These are phyloP conservation scores for Geosmithia morbida DNA, from an alignment of 2,329 filamentous ascomycete genomes.

Conservation along the genomic window DNA sequence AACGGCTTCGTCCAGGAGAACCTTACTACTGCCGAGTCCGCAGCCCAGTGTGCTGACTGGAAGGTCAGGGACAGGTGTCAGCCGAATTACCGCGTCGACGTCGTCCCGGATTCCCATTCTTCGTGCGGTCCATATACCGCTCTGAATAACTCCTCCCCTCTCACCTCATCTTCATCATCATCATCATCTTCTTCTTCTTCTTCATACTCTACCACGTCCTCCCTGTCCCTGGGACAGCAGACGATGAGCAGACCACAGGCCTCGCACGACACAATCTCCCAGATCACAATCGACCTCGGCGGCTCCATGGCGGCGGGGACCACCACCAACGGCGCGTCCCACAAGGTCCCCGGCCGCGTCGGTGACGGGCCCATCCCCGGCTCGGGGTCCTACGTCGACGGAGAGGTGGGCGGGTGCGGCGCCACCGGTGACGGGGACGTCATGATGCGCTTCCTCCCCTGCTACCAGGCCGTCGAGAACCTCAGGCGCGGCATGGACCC, in stretches of 20 bases:
- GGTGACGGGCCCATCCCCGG: slow-evolving; percentile 40
- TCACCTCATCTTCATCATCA: too few species aligned
- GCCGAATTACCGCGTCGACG: slow-evolving; percentile 34
- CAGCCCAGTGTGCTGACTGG: slow-evolving; percentile 26
- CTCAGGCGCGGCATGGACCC: slow-evolving; percentile 32
- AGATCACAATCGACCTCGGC: slow-evolving; percentile 27
- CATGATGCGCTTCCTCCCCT: slow-evolving; percentile 42
- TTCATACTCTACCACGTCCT: background rate
- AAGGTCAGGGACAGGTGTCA: slow-evolving; percentile 21
- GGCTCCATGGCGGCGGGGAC: slow-evolving; percentile 38
- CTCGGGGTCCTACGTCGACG: slow-evolving; percentile 39
- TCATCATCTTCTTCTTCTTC: background rate
- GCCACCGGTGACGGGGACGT: slow-evolving; percentile 42
- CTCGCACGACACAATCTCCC: slow-evolving; percentile 39
- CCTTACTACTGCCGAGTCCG: slow-evolving; percentile 25
- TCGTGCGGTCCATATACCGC: slow-evolving; percentile 33
- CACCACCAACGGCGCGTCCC: slow-evolving; percentile 38
- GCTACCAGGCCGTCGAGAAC: slow-evolving; percentile 42
- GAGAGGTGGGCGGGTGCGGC: slow-evolving; percentile 37
- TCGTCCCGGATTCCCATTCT: slow-evolving; percentile 23
- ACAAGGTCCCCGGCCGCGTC: slow-evolving; percentile 39
- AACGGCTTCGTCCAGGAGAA: slow-evolving; percentile 33
- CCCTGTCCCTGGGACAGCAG: background rate
- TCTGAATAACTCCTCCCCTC: slow-evolving; percentile 7
- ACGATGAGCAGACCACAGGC: slow-evolving; percentile 3